Evolutionary conservation across 2,329 filamentous ascomycete genomes (phyloP).

Genomic region (Dothideomycetes sp.): DNA sequence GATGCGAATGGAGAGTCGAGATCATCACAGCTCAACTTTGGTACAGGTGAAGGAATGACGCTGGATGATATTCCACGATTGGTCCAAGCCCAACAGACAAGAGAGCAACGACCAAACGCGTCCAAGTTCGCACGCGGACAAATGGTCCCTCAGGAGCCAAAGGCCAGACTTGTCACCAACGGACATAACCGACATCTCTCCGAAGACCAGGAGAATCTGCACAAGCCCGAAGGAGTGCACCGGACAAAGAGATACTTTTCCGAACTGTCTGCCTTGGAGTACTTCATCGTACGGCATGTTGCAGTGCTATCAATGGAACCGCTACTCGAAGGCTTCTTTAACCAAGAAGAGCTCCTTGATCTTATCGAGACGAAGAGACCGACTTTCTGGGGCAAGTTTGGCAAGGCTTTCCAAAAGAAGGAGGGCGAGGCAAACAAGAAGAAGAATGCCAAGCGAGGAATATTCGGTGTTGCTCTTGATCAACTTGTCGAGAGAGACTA

Average conservation of each 20-base stretch:
- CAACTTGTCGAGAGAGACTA: conserved; percentile 84
- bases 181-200: conserved; percentile 60
- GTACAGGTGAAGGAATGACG: conserved; percentile 81
- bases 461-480: conserved; percentile 85
- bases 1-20: conserved; percentile 54
- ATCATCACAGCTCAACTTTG: conserved; percentile 72
- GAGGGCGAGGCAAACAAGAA: conserved; percentile 44
- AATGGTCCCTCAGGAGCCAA: conserved; percentile 53
- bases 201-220: conserved; percentile 39
- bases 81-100: conserved; percentile 87
- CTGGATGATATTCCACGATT: conserved; percentile 94
- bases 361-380: conserved; percentile 89
- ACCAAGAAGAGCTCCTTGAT: conserved; percentile 82
- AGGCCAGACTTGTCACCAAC: conserved; percentile 47
- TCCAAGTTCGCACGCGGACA: conserved; percentile 66
- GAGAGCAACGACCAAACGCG: conserved; percentile 74
- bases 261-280: conserved; percentile 86
- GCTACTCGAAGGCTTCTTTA: conserved; percentile 78
- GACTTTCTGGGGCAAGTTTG: conserved; percentile 97
- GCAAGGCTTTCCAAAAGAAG: conserved; percentile 62
- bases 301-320: conserved; percentile 93
- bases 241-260: conserved; percentile 81
- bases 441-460: conserved; percentile 76
- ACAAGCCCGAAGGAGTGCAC: conserved; percentile 33
- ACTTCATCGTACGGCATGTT: conserved; percentile 92